Evolutionary conservation across 371 early-diverging fungal species (phyloP), one percentile per base, ranked within the genome.

Genomic region (Circinella umbellata): DNA sequence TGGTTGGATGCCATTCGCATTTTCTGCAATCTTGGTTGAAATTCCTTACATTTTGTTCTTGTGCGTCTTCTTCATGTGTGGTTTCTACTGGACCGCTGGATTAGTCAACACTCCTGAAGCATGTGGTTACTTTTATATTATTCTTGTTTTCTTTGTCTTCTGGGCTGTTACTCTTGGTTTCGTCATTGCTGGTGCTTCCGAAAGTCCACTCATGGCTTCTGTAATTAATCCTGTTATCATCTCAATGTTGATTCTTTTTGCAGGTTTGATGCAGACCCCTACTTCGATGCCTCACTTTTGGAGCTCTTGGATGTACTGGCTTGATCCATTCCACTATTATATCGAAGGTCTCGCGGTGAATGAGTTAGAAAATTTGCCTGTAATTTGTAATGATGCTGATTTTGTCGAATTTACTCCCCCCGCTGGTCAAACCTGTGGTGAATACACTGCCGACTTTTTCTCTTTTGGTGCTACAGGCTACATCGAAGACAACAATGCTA

Each of bases 241-340:
- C 38, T 85, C 91, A 1, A 81, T 91, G 51, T 79, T 93, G 71
- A 85, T 88, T 68, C 73, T 94, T 67, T 92, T 92, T 79, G 87
- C 88, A 48, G 93, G 93, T 80, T 80, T 92, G 47, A 86, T 92
- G 76, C 89, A 92, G 61, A 87, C 91, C 7, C 83, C 86, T 39
- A 17, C 61, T 10, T 69, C 81, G 1, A 92, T 94, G 90, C 93
- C 93, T 27, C 57, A 71, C 38, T 93, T 95, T 79, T 94, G 93
- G 92, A 76, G 87, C 14, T 69, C 81, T 0, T 93, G 93, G 92
- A 89, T 95, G 86, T 93, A 93, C 77, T 91, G 89, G 86, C 62
- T 49, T 59, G 72, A 71, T 60, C 92, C 92, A 3, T 90, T 89
- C 74, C 88, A 88, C 63, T 93, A 95, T 74, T 79, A 88, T 14